A percentile compares a stretch with the other conserved stretches of the same genome.
phyloP scores from a whole-genome alignment of 2,329 filamentous ascomycete genomes.

The Xylaria polymorpha region DNA sequence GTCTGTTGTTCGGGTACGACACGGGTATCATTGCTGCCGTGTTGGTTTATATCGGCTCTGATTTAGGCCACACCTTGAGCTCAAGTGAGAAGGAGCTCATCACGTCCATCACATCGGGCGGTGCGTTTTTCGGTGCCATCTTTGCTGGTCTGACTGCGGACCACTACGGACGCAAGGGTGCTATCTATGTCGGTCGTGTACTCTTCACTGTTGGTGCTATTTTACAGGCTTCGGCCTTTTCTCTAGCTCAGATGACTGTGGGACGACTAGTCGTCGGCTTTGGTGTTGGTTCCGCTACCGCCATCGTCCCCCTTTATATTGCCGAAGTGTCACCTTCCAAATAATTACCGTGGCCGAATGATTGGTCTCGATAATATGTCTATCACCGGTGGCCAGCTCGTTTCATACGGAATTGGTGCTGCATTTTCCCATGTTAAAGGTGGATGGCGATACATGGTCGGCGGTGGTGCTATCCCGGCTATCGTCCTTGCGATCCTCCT shows the following conservation, averaged over 20 bases:
- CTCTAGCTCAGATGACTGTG: slow-evolving; percentile 57
- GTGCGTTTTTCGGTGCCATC: slow-evolving; percentile 58
- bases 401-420: slow-evolving; percentile 56
- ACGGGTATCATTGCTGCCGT: slow-evolving; percentile 38
- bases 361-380: slow-evolving; percentile 62
- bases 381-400: slow-evolving; percentile 56
- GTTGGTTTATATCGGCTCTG: slow-evolving; percentile 44
- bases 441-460: slow-evolving; percentile 65
- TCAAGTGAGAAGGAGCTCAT: slow-evolving; percentile 61
- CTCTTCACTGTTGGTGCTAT: slow-evolving; percentile 55
- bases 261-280: slow-evolving; percentile 61
- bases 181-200: slow-evolving; percentile 56
- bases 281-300: slow-evolving; percentile 60
- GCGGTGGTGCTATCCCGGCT: slow-evolving; percentile 59
- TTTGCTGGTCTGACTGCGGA: slow-evolving; percentile 39
- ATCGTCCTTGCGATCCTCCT: slow-evolving; percentile 58
- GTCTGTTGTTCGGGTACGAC: slow-evolving; percentile 22
- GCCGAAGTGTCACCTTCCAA: slow-evolving; percentile 62
- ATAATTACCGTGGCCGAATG: slow-evolving; percentile 61
- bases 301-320: slow-evolving; percentile 60
- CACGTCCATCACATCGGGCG: slow-evolving; percentile 63
- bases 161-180: slow-evolving; percentile 42
- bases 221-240: slow-evolving; percentile 52
- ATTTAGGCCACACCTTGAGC: slow-evolving; percentile 16
- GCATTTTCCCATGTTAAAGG: slow-evolving; percentile 54